Evolutionary conservation across 441 rosid species (phyloP), one percentile per base, ranked within the genome.

Genomic region (Cnidoscolus chayamansa): DNA sequence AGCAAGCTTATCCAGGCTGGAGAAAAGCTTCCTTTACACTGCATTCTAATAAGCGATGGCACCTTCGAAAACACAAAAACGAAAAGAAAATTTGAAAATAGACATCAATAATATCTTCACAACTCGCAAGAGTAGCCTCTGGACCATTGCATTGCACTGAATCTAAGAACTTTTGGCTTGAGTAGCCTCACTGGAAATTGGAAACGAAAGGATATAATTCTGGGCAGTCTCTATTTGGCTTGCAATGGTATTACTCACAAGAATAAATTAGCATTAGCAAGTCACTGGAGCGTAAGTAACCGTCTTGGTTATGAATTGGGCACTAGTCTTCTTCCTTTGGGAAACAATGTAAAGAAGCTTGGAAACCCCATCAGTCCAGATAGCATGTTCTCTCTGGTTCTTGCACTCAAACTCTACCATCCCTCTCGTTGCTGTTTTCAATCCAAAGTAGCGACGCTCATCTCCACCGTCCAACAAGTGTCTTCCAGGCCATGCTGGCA

Each of bases 401-500:
- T 88, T 89, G 90, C 98, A 90, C 78, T 90, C 98, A 1, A 93
- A 93, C 73, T 93, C 95, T 2, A 93, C 64, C 0, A 87, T 57
- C 31, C 95, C 91, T 81, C 92, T 85, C 0, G 88, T 72, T 47
- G 81, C 85, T 0, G 93, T 91, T 83, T 86, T 86, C 74, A 91
- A 73, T 43, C 93, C 98, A 25, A 93, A 93, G 86, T 93, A 90
- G 49, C 84, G 82, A 15, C 88, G 84, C 82, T 85, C 82, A 67
- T 86, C 92, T 51, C 92, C 90, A 0, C 86, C 81, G 15, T 88
- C 84, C 15, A 87, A 83, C 47, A 93, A 67, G 73, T 90, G 91
- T 74, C 97, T 87, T 8, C 98, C 95, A 0, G 94, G 90, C 98
- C 98, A 93, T 32, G 96, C 91, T 1, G 96, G 84, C 85, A 89